Base-by-base conservation (phyloP, 2,329 filamentous ascomycete genomes). In the Westerdykella ornata region DNA sequence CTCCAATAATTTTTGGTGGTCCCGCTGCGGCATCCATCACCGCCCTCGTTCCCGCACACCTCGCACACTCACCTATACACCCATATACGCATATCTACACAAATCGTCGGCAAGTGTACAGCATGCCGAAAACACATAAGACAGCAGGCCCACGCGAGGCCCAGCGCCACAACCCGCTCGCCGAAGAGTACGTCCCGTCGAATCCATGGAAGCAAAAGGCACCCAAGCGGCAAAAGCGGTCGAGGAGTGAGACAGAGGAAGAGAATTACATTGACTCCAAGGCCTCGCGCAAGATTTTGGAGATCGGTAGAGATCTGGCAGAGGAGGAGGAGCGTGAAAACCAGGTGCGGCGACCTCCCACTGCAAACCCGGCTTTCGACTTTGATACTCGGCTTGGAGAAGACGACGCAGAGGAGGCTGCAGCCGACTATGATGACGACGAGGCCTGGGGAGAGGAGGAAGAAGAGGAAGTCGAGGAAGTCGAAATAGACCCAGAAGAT, bases 401-500 rank as follows among this genome's bases (percentile, higher is more conserved):
- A 9, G 72, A 62, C 26, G 56, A 60, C 14, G 51, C 51, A 17
- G 44, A 46, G 3, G 63, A 62, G 5, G 61, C 58, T 4, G 78
- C 81, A 11, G 77, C 80, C 44, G 65, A 37, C 71, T 68, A 72
- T 5, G 68, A 72, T 13, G 74, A 74, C 32, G 69, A 72, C 2
- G 72, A 72, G 42, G 82, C 81, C 16, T 90, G 86, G 78, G 85
- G 84, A 18, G 84, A 88, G 35, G 86, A 90, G 26, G 85, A 88
- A 28, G 83, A 84, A 36, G 77, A 76, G 12, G 77, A 85, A 51
- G 78, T 84, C 49, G 72, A 75, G 43, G 78, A 81, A 56, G 68
- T 78, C 51, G 90, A 96, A 63, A 76, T 97, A 32, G 88, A 95
- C 49, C 88, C 90, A 2, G 81, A 84, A 45, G 92, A 98, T 52